Conservation (phyloP, 148 eudicot genomes). For the Agrostemma githago region DNA sequence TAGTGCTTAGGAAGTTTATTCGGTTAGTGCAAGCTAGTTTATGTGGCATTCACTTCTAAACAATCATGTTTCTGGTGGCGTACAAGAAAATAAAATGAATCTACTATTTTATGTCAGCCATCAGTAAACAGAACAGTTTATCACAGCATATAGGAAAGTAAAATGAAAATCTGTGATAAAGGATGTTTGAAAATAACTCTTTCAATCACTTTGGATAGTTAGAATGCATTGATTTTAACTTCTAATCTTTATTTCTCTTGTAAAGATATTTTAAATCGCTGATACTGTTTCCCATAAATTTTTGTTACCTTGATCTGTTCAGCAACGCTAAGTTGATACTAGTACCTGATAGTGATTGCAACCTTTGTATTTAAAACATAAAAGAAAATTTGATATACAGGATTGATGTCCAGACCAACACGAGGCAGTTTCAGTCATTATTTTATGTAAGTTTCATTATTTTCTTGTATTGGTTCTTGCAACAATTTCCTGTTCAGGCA, state of each 20-base stretch:
- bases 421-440: constrained; percentile 78
- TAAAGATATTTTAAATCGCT: background rate
- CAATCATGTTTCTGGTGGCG: background rate
- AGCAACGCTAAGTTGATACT: background rate
- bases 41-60: background rate
- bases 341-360: background rate
- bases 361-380: background rate
- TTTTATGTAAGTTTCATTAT: constrained; percentile 45
- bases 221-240: background rate
- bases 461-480: background rate
- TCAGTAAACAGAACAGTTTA: background rate
- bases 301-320: background rate
- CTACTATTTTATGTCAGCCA: background rate
- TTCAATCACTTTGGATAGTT: background rate
- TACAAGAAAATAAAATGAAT: background rate
- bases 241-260: background rate
- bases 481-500: background rate
- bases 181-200: background rate
- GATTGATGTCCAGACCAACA: constrained; percentile 85
- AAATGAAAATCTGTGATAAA: background rate
- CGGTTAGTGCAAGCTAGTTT: background rate
- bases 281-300: background rate
- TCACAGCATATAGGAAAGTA: background rate
- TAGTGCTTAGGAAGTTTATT: background rate
- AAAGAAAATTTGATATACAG: constrained; percentile 31